Evolutionary conservation across 805 yeast genomes (phyloP).

Genomic region (Candida berthetii): DNA sequence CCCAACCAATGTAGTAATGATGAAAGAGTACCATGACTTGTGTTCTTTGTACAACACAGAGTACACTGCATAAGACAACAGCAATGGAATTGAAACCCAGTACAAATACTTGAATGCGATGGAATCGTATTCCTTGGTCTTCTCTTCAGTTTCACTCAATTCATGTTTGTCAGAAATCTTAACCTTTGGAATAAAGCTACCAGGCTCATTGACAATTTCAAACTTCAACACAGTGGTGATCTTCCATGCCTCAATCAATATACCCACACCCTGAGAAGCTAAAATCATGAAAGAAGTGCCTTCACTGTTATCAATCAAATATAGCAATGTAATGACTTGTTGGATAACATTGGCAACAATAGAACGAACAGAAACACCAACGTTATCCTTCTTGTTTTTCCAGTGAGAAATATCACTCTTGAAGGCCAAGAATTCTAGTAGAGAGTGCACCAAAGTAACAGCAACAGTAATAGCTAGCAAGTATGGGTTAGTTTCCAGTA

Average conservation of each 20-base stretch:
- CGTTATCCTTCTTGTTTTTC: constrained; percentile 31
- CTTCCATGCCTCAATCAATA: constrained; percentile 36
- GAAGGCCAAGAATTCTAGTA: constrained; percentile 34
- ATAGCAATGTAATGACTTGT: constrained; percentile 31
- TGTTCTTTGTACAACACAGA: constrained; percentile 30
- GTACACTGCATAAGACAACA: constrained; percentile 28
- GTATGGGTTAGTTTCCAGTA: constrained; percentile 31
- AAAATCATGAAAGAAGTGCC: constrained; percentile 31
- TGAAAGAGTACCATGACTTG: constrained; percentile 36
- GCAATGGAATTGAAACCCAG: constrained; percentile 28
- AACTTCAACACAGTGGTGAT: constrained; percentile 30
- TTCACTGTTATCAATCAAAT: constrained; percentile 31
- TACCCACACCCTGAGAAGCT: constrained; percentile 29
- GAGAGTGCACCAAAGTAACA: constrained; percentile 29
- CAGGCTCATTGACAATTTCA: constrained; percentile 14
- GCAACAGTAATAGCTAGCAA: constrained; percentile 23
- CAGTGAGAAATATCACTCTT: constrained; percentile 35
- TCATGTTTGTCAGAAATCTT: constrained; percentile 25
- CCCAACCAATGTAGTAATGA: constrained; percentile 31
- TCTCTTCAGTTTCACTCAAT: constrained; percentile 28
- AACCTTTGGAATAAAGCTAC: constrained; percentile 15
- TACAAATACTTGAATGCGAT: constrained; percentile 32
- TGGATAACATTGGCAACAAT: constrained; percentile 33
- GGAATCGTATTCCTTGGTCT: constrained; percentile 33
- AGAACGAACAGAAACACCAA: constrained; percentile 32